A percentile compares a stretch with the other conserved stretches of the same genome.
These are phyloP conservation scores for Phytophthora rubi DNA, from an alignment of 352 stramenopile genomes.

Conservation along the genomic window DNA sequence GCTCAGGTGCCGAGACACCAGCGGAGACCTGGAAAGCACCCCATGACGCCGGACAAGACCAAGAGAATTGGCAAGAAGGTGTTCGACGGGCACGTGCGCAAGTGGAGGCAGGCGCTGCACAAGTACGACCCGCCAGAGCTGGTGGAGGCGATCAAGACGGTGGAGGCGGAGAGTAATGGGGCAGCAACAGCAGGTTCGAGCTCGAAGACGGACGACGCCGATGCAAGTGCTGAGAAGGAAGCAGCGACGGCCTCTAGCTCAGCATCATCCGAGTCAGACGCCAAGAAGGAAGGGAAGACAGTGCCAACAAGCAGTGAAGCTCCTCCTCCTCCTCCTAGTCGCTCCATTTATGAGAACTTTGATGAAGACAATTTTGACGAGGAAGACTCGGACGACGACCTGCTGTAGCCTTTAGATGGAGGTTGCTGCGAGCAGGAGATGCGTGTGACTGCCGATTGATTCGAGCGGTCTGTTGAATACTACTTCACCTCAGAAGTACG, in stretches of 20 bases:
- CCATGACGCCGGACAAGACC: constrained; percentile 85
- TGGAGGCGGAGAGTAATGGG: neutral
- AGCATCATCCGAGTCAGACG: constrained; percentile 6
- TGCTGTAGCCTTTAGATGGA: constrained; percentile 46
- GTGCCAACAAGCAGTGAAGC: neutral
- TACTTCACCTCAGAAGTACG: neutral
- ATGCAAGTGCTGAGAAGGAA: neutral
- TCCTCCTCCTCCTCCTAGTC: constrained; percentile 5
- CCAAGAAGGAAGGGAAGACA: constrained; percentile 1
- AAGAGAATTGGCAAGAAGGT: constrained; percentile 77
- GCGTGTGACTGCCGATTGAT: too few species aligned
- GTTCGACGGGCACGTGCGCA: constrained; percentile 82
- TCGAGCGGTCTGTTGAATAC: constrained; percentile 13
- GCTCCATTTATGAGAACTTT: constrained; percentile 80
- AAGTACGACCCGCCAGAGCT: constrained; percentile 82
- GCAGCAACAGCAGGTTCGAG: neutral
- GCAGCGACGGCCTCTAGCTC: neutral
- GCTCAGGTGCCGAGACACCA: constrained; percentile 59
- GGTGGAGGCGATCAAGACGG: constrained; percentile 17
- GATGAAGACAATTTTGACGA: constrained; percentile 60
- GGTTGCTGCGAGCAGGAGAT: too few species aligned
- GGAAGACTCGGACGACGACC: constrained; percentile 70
- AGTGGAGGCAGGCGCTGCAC: constrained; percentile 85
- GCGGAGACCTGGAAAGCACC: constrained; percentile 54
- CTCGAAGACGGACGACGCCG: neutral